Base-by-base conservation (phyloP, 805 yeast species). In the Wickerhamiella brachini region DNA sequence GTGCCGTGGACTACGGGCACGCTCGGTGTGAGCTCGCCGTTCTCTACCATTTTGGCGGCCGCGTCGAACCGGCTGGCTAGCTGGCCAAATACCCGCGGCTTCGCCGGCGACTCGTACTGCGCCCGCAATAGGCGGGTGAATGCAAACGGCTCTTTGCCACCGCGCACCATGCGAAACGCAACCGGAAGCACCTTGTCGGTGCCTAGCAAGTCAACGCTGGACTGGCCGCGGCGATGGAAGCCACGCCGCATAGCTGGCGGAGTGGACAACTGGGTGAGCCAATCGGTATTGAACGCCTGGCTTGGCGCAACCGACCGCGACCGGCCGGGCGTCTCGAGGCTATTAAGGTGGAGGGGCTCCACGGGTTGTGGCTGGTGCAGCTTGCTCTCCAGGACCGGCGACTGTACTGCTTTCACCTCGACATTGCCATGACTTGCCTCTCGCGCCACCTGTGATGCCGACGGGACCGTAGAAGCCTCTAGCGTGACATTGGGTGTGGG, bases 41-140 rank as follows among this genome's bases (percentile, higher is more conserved):
- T 20, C 5, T 49, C 53, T 10, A 53, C 50, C 52, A 60, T 50
- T 7, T 50, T 49, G 15, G 54, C 53, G 20, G 64, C 57, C 23
- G 56, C 55, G 26, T 63, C 56, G 57, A 64, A 65, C 22, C 63
- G 57, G 24, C 55, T 56, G 7, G 60, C 51, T 42, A 65, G 48
- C 44, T 51, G 52, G 26, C 56, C 57, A 46, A 60, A 49, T n/a
- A 56, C 55, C 47, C 62, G 55, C 22, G 62, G 59, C 41, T 56
- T 54, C 39, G 59, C 46, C 7, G 69, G 69, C 10, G 68, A 60
- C 49, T 65, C 68, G 48, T 63, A 61, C 51, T 63, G 62, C 10
- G 68, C 65, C 4, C 69, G 60, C 47, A 65, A 58, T 39, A 67
- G 56, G 26, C 64, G 62, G 12, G 67, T 59, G 57, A 59, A 62